Conservation (phyloP, 148 eudicot species). For the Polygonum aviculare region DNA sequence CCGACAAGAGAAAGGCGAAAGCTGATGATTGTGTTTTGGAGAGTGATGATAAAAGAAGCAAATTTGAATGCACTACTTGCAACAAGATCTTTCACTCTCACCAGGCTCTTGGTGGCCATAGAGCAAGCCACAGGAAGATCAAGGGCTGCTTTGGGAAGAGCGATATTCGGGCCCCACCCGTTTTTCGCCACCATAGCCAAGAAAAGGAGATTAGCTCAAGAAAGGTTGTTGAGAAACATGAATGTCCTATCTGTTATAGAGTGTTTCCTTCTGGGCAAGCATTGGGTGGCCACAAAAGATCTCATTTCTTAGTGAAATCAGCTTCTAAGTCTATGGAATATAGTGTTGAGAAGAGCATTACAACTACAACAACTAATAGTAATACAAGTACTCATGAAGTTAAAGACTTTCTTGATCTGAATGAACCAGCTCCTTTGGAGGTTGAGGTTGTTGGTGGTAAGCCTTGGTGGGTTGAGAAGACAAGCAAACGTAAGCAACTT, state of each 20-base stretch:
- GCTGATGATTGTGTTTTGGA: background rate
- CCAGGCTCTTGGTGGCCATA: constrained; percentile 90
- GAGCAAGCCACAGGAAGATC: constrained; percentile 83
- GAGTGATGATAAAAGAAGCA: constrained; percentile 19
- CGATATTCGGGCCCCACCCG: background rate
- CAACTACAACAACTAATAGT: background rate
- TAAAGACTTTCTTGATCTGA: constrained; percentile 62
- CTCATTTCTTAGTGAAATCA: constrained; percentile 43
- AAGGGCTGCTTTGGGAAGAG: constrained; percentile 21
- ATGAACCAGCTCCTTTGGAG: constrained; percentile 45
- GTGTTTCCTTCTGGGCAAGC: constrained; percentile 91
- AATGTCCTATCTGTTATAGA: constrained; percentile 73
- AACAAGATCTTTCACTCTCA: constrained; percentile 67
- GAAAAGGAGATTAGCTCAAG: background rate
- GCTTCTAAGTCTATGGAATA: background rate
- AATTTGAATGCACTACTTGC: constrained; percentile 63
- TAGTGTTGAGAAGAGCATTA: constrained; percentile 13
- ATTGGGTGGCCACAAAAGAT: constrained; percentile 94
- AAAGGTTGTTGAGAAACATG: constrained; percentile 26
- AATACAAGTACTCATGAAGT: background rate
- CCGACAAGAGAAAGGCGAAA: too few species aligned
- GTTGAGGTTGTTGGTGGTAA: constrained; percentile 25
- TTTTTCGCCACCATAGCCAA: background rate
- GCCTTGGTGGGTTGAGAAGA: constrained; percentile 55
- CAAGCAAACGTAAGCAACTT: constrained; percentile 30